phyloP scores from a whole-genome alignment of 257 asterid genomes.

The Echium plantagineum region DNA sequence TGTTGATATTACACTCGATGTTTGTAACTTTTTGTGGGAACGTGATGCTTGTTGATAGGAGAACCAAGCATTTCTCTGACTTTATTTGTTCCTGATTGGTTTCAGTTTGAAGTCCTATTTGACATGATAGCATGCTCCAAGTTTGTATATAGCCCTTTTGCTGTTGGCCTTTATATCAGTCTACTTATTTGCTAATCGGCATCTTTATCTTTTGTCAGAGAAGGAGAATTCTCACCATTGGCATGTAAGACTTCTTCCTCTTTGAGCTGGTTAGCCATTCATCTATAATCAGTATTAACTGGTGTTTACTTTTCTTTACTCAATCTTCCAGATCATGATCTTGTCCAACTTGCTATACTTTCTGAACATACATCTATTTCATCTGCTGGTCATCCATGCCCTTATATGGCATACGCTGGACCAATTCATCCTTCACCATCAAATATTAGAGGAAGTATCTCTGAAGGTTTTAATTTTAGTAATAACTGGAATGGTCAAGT shows the following conservation, averaged over 20 bases:
- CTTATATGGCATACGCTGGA: slow-evolving; percentile 57
- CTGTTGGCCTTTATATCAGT: neutral
- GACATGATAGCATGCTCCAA: too few species aligned
- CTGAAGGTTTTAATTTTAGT: slow-evolving; percentile 45
- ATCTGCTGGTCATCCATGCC: slow-evolving; percentile 56
- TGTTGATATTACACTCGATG: too few species aligned
- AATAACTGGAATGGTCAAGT: slow-evolving; percentile 48
- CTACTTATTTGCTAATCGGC: neutral
- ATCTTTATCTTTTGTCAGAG: slow-evolving; percentile 30
- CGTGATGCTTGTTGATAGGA: too few species aligned
- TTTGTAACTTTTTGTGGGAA: too few species aligned
- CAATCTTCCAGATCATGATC: slow-evolving; percentile 40
- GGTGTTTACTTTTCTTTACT: slow-evolving; percentile 1
- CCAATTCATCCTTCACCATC: slow-evolving; percentile 47
- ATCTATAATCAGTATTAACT: too few species aligned
- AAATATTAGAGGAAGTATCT: slow-evolving; percentile 36
- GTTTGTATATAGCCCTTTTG: too few species aligned
- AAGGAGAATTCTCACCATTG: slow-evolving; percentile 46
- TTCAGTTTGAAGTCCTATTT: too few species aligned
- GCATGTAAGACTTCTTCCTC: slow-evolving; percentile 36
- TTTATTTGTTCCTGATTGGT: too few species aligned
- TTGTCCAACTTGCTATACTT: slow-evolving; percentile 40
- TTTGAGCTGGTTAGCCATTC: neutral
- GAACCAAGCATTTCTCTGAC: too few species aligned
- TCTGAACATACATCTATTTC: slow-evolving; percentile 47